Percentiles rank a stretch among this genome's conserved stretches.
phyloP scores from a whole-genome alignment of 78 protist genomes.

The Chrysochromulina parva region DNA sequence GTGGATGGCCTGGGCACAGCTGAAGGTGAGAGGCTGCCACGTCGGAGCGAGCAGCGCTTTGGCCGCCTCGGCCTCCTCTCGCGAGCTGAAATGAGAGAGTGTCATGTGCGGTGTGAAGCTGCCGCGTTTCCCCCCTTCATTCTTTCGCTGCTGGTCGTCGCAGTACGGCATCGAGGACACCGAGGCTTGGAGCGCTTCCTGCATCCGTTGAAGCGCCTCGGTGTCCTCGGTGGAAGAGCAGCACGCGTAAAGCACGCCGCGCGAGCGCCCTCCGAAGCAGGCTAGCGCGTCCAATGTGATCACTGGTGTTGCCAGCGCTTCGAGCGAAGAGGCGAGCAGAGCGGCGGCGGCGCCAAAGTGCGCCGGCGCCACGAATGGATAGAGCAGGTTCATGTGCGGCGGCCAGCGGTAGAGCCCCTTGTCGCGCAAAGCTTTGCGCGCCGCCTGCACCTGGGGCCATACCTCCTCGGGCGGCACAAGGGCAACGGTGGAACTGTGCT shows the following conservation, averaged over 20 bases:
- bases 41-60: no score
- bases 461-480: conserved; percentile 19
- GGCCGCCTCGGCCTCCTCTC: background rate
- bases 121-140: background rate
- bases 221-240: background rate
- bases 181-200: background rate
- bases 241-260: background rate
- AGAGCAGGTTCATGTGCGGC: conserved; percentile 35
- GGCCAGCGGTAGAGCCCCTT: conserved; percentile 33
- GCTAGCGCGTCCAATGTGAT: background rate
- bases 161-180: background rate
- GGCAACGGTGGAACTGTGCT: background rate
- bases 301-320: background rate
- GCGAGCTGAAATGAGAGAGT: background rate
- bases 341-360: background rate
- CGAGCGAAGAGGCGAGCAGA: background rate
- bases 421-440: background rate
- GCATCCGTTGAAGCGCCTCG: background rate
- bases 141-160: background rate
- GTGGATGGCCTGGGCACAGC: background rate
- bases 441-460: background rate
- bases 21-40: no score
- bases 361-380: background rate
- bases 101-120: conserved; percentile 25
- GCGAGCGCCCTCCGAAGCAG: background rate